Evolutionary conservation across 2,329 filamentous ascomycete species (phyloP).

Genomic region (Whalleya microplaca): DNA sequence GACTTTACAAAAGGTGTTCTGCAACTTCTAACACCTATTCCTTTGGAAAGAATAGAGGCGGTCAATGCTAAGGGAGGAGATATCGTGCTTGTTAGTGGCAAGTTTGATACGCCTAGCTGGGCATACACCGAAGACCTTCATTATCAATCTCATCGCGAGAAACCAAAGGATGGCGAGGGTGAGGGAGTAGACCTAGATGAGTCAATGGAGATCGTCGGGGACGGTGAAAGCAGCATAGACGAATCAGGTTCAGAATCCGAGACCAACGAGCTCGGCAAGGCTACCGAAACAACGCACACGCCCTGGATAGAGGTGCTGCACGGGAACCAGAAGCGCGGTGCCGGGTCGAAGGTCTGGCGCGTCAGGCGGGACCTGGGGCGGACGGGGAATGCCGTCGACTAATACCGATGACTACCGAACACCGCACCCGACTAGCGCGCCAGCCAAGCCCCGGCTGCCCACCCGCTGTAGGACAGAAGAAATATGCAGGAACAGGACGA

Average conservation of each 20-base stretch:
- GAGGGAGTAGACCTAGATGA: constrained; percentile 28
- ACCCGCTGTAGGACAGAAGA: too few relatives aligned
- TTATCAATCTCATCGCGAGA: constrained; percentile 31
- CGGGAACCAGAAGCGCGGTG: constrained; percentile 58
- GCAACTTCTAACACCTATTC: constrained; percentile 68
- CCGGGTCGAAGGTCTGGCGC: constrained; percentile 65
- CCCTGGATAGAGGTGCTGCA: constrained; percentile 65
- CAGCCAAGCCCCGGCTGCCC: too few relatives aligned
- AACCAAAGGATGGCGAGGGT: not conserved
- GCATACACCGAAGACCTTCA: constrained; percentile 69
- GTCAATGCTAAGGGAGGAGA: constrained; percentile 47
- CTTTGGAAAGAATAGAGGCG: constrained; percentile 43
- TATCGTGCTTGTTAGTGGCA: constrained; percentile 69
- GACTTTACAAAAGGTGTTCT: constrained; percentile 57
- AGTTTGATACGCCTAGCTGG: constrained; percentile 71
- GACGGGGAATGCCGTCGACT: constrained; percentile 25
- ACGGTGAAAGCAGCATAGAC: constrained; percentile 39
- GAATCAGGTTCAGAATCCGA: constrained; percentile 36
- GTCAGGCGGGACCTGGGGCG: constrained; percentile 65
- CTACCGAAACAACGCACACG: constrained; percentile 37
- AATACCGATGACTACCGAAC: not conserved
- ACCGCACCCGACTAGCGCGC: not conserved
- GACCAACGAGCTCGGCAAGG: constrained; percentile 22
- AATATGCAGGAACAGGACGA: too few relatives aligned
- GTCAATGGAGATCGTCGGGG: constrained; percentile 38